A percentile compares a stretch with the other conserved stretches of the same genome.
Evolutionary conservation across 2,329 filamentous ascomycete genomes (phyloP).

Genomic region (Ampelomyces quisqualis): DNA sequence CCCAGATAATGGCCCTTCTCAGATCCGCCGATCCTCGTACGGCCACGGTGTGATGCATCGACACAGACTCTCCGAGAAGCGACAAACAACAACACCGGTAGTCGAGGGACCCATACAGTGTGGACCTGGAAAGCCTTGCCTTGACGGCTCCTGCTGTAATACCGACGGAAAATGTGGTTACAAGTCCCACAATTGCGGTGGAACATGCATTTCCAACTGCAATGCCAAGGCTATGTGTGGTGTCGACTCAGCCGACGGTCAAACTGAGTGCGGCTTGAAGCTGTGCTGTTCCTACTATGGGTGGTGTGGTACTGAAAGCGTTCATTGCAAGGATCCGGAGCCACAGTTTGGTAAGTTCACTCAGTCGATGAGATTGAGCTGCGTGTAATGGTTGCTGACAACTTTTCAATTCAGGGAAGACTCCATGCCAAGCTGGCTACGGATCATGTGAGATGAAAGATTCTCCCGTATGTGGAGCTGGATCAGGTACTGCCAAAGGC

Average conservation of each 20-base stretch:
- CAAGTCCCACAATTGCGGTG: conserved; percentile 8
- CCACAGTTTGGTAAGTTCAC: conserved; percentile 7
- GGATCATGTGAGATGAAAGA: conserved; percentile 5
- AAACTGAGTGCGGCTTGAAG: conserved; percentile 13
- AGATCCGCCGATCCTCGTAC: neutral
- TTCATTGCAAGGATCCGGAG: conserved; percentile 21
- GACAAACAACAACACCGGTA: neutral
- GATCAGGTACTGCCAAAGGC: conserved; percentile 1
- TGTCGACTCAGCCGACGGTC: conserved; percentile 11
- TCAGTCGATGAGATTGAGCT: neutral
- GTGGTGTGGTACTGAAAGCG: conserved; percentile 19
- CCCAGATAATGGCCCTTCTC: neutral
- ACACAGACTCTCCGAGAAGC: neutral
- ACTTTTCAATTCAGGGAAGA: conserved; percentile 2
- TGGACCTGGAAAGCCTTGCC: conserved; percentile 11
- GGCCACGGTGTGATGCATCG: neutral
- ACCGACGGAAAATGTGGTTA: conserved; percentile 15
- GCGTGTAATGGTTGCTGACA: neutral
- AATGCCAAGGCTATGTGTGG: conserved; percentile 18
- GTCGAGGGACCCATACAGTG: conserved; percentile 15
- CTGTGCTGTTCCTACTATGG: conserved; percentile 20
- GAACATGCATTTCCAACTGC: conserved; percentile 10
- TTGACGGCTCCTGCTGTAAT: conserved; percentile 11
- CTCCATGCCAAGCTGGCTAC: conserved; percentile 6
- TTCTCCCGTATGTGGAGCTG: conserved; percentile 1